These are phyloP conservation scores for Chenopodium formosanum DNA, from an alignment of 148 eudicot species.

Conservation along the genomic window DNA sequence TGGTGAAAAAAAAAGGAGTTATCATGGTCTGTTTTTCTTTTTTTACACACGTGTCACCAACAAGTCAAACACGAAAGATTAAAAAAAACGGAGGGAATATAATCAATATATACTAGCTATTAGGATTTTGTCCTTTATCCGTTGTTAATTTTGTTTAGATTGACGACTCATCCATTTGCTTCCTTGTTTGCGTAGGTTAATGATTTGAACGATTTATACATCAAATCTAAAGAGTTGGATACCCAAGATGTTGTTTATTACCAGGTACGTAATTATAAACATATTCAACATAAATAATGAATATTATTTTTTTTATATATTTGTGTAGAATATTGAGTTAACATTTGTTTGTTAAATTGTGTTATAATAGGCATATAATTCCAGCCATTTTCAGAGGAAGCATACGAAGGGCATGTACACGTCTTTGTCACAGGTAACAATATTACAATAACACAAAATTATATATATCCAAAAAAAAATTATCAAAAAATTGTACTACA, in stretches of 20 bases:
- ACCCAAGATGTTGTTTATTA: not conserved
- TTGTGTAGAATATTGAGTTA: not conserved
- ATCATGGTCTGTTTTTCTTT: no score
- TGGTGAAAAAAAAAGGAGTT: no score
- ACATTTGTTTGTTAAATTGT: not conserved
- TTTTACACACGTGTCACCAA: no score
- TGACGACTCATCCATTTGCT: not conserved
- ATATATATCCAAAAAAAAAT: no score
- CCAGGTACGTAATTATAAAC: slow-evolving; percentile 4
- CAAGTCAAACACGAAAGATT: no score
- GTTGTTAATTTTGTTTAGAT: not conserved
- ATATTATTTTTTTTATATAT: no score
- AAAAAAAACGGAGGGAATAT: no score
- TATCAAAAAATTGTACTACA: no score
- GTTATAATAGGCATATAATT: slow-evolving; percentile 12
- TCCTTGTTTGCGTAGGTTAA: not conserved
- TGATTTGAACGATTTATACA: slow-evolving; percentile 16
- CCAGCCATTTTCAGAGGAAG: not conserved
- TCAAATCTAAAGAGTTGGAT: slow-evolving; percentile 12
- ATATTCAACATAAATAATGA: no score
- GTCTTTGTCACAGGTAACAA: slow-evolving; percentile 9
- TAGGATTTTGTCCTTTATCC: no score
- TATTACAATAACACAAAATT: no score
- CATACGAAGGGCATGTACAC: not conserved
- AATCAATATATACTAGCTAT: no score